Evolutionary conservation across 495 filamentous ascomycete species (phyloP).

Genomic region (Penicillium subrubescens): DNA sequence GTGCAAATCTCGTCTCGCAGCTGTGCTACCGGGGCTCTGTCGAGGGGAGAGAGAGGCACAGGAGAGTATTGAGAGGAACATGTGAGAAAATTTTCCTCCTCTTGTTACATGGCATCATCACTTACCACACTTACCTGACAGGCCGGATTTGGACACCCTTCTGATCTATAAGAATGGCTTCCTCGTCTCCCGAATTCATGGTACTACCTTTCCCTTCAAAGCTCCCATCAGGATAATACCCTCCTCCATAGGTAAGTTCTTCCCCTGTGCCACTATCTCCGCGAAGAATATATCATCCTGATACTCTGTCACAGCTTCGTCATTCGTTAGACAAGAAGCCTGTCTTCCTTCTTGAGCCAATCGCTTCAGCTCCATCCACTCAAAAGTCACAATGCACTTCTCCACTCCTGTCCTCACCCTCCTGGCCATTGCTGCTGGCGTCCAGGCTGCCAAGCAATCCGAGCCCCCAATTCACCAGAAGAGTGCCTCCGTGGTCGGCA

Average conservation of each 20-base stretch:
- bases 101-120: conserved; percentile 24
- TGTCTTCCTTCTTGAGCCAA: conserved; percentile 21
- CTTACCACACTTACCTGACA: conserved; percentile 7
- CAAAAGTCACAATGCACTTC: conserved; percentile 30
- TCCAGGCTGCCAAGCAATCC: conserved; percentile 18
- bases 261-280: background rate
- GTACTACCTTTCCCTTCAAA: background rate
- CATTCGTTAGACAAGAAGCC: conserved; percentile 30
- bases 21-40: conserved; percentile 12
- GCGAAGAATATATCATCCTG: background rate
- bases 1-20: conserved; percentile 13
- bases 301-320: conserved; percentile 14
- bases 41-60: conserved; percentile 20
- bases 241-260: conserved; percentile 14
- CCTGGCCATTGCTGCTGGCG: conserved; percentile 32
- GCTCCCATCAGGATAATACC: conserved; percentile 15
- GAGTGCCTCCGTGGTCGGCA: conserved; percentile 8
- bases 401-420: conserved; percentile 22
- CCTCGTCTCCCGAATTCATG: background rate
- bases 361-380: conserved; percentile 19
- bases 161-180: conserved; percentile 29
- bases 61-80: conserved; percentile 15
- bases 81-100: background rate
- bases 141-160: conserved; percentile 27
- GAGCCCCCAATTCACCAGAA: conserved; percentile 24